Conservation (phyloP, 2,329 filamentous ascomycete species). For the Biscogniauxia marginata region DNA sequence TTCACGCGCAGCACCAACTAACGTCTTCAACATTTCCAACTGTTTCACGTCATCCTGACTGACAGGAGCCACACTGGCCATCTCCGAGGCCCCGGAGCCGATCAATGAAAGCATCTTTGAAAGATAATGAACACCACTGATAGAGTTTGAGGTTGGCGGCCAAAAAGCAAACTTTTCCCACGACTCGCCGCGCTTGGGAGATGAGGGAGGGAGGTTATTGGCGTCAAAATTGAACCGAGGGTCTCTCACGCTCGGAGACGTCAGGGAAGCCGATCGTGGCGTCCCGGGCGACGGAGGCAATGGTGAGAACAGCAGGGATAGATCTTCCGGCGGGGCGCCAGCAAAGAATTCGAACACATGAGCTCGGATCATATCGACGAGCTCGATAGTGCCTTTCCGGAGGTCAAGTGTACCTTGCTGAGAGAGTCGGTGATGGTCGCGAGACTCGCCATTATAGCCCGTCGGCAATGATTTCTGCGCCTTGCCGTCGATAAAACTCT, state of each 20-base stretch:
- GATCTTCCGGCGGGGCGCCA: conserved; percentile 85
- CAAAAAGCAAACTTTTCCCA: conserved; percentile 97
- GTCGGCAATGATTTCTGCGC: conserved; percentile 76
- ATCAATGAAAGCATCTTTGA: conserved; percentile 78
- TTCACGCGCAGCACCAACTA: conserved; percentile 79
- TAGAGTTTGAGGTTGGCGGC: conserved; percentile 87
- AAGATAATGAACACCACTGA: conserved; percentile 90
- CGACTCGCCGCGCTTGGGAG: conserved; percentile 74
- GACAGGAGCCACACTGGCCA: conserved; percentile 72
- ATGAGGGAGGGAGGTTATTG: conserved; percentile 72
- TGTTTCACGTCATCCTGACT: conserved; percentile 53
- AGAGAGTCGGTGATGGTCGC: conserved; percentile 76
- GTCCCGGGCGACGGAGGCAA: conserved; percentile 67
- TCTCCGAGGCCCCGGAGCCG: conserved; percentile 82
- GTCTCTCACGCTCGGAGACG: conserved; percentile 61
- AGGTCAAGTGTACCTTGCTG: conserved; percentile 68
- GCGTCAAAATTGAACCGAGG: conserved; percentile 79
- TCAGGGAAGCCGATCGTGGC: conserved; percentile 55
- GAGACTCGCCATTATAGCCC: conserved; percentile 79
- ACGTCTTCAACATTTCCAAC: conserved; percentile 69
- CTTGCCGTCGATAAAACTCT: conserved; percentile 84
- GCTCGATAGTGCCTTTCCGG: conserved; percentile 73
- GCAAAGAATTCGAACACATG: conserved; percentile 80
- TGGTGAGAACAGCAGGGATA: conserved; percentile 84
- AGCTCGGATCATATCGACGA: conserved; percentile 81